phyloP scores from a whole-genome alignment of 208 protist genomes.

The Lotmaria passim region DNA sequence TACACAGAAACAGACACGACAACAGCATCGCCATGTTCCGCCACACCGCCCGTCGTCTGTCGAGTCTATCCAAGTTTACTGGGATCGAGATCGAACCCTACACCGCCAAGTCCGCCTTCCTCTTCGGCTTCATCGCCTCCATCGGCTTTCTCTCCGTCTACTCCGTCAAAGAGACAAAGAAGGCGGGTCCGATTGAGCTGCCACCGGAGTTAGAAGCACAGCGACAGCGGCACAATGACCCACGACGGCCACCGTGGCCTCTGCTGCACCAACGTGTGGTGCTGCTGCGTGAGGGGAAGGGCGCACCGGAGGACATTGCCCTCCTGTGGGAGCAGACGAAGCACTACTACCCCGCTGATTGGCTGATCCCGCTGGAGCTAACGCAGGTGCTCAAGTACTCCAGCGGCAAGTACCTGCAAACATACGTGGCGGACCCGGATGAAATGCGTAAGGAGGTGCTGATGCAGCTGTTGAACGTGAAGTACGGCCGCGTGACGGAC shows the following conservation, averaged over 20 bases:
- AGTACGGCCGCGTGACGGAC: conserved; percentile 76
- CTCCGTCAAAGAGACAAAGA: conserved; percentile 82
- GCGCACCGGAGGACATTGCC: conserved; percentile 70
- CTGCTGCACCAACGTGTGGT: conserved; percentile 84
- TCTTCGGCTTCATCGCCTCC: conserved; percentile 81
- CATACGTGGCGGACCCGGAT: conserved; percentile 84
- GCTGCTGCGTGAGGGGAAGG: conserved; percentile 81
- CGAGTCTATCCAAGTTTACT: conserved; percentile 59
- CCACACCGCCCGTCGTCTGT: conserved; percentile 46
- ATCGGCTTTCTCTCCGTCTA: conserved; percentile 75
- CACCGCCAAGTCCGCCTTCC: conserved; percentile 80
- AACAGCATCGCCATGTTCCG: conserved; percentile 57
- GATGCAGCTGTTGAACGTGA: conserved; percentile 81
- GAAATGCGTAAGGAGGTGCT: conserved; percentile 83
- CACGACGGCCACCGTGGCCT: conserved; percentile 82
- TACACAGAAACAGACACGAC: not conserved
- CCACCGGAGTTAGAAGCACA: conserved; percentile 72
- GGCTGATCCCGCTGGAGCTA: conserved; percentile 85
- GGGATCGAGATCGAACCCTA: conserved; percentile 79
- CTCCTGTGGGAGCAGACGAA: conserved; percentile 85
- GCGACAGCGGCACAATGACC: conserved; percentile 70
- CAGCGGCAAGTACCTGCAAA: conserved; percentile 74
- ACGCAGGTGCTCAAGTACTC: conserved; percentile 89
- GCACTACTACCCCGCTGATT: conserved; percentile 87
- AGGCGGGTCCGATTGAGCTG: conserved; percentile 75